These are phyloP conservation scores for Herpetospermum pedunculosum DNA, from an alignment of 306 rosid genomes.

Conservation along the genomic window DNA sequence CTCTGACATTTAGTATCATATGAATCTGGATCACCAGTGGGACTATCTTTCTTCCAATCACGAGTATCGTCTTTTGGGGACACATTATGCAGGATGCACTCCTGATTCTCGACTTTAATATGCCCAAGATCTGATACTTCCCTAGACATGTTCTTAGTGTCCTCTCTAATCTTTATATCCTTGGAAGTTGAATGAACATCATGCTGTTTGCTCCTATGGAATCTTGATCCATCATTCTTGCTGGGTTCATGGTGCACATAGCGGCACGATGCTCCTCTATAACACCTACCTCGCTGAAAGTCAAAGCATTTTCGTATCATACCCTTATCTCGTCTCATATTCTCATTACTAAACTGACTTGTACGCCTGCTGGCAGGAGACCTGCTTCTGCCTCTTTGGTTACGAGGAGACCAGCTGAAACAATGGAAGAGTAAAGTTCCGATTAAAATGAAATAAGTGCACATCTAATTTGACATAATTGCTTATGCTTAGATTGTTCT, in stretches of 20 bases:
- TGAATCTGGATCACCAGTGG: constrained; percentile 16
- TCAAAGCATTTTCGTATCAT: constrained; percentile 44
- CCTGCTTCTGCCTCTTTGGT: constrained; percentile 74
- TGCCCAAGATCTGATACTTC: constrained; percentile 25
- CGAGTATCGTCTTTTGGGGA: constrained; percentile 21
- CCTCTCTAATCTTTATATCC: constrained; percentile 26
- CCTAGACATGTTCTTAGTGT: constrained; percentile 15
- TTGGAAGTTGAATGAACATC: constrained; percentile 23
- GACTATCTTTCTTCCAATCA: constrained; percentile 20
- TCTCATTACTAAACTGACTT: constrained; percentile 39
- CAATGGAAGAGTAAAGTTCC: constrained; percentile 19
- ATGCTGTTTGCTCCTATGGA: constrained; percentile 33
- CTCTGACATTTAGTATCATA: constrained; percentile 21
- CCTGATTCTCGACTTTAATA: constrained; percentile 33
- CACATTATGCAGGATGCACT: constrained; percentile 22
- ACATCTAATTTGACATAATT: background rate
- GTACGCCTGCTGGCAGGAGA: constrained; percentile 62
- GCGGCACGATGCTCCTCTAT: constrained; percentile 71
- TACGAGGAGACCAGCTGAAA: constrained; percentile 69
- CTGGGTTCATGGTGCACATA: constrained; percentile 59
- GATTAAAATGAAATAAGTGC: background rate
- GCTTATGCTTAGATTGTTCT: background rate
- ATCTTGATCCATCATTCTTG: constrained; percentile 50
- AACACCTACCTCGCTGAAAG: constrained; percentile 69
- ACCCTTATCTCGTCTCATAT: constrained; percentile 45